A percentile compares a stretch with the other conserved stretches of the same genome.
Conservation (phyloP, 768 basidiomycete genomes). For the Podaxis sp. region DNA sequence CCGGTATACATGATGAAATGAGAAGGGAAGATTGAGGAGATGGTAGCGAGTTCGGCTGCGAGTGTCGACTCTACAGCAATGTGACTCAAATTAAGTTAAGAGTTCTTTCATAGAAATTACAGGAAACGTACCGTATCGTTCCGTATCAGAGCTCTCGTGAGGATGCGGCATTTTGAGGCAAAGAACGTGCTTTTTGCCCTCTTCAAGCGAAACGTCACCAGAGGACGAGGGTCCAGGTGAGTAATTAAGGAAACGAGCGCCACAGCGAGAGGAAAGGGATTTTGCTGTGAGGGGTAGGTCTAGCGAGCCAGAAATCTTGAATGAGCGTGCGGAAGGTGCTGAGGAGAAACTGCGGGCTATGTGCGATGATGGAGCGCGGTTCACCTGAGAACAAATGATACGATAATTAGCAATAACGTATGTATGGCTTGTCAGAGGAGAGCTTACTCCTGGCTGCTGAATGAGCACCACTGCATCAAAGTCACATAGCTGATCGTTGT, state of each 20-base stretch:
- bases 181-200: slow-evolving; percentile 53
- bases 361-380: slow-evolving; percentile 23
- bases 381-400: not conserved
- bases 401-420: slow-evolving; percentile 20
- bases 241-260: slow-evolving; percentile 43
- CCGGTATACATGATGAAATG: slow-evolving; percentile 71
- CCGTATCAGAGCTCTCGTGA: slow-evolving; percentile 41
- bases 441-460: slow-evolving; percentile 71
- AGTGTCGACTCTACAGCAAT: slow-evolving; percentile 41
- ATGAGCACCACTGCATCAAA: slow-evolving; percentile 68
- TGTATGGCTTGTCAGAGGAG: slow-evolving; percentile 37
- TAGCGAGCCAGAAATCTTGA: slow-evolving; percentile 50
- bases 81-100: slow-evolving; percentile 11
- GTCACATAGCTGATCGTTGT: slow-evolving; percentile 50
- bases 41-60: slow-evolving; percentile 45
- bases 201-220: slow-evolving; percentile 31
- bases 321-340: slow-evolving; percentile 57
- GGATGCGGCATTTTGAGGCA: slow-evolving; percentile 55
- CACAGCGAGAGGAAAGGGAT: slow-evolving; percentile 33
- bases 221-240: slow-evolving; percentile 32
- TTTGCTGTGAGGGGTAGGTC: slow-evolving; percentile 38
- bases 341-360: slow-evolving; percentile 47
- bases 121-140: slow-evolving; percentile 52
- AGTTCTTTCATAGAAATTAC: not conserved
- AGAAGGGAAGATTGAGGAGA: slow-evolving; percentile 51